These are phyloP conservation scores for Saksenaea oblongispora DNA, from an alignment of 371 early-diverging fungal genomes.

Conservation along the genomic window DNA sequence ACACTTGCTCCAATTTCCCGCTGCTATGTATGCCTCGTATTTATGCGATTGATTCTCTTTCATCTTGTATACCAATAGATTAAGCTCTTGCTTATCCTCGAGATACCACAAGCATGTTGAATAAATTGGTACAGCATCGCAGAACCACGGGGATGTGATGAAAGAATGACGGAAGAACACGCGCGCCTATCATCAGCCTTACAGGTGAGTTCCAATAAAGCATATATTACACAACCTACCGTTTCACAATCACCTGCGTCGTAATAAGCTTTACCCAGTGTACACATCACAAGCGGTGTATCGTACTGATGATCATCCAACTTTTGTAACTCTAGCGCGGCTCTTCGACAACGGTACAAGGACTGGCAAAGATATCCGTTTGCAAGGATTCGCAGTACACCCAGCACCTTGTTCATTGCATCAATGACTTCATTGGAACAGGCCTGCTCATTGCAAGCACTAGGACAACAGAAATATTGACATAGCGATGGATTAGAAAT, in stretches of 20 bases:
- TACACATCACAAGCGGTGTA: constrained; percentile 33
- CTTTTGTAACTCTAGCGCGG: constrained; percentile 31
- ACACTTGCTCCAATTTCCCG: constrained; percentile 45
- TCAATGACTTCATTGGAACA: constrained; percentile 10
- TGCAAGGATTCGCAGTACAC: constrained; percentile 30
- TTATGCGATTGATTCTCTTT: constrained; percentile 34
- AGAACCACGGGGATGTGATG: constrained; percentile 43
- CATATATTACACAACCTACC: constrained; percentile 10
- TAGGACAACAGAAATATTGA: not conserved
- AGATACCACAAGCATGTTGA: constrained; percentile 49
- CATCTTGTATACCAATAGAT: constrained; percentile 42
- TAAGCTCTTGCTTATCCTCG: constrained; percentile 37
- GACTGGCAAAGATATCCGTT: constrained; percentile 35
- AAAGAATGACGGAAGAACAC: constrained; percentile 42
- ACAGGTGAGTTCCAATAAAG: not conserved
- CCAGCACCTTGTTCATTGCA: constrained; percentile 38
- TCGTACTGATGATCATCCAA: constrained; percentile 46
- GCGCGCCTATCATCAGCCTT: constrained; percentile 17
- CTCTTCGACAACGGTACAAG: constrained; percentile 28
- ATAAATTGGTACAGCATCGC: constrained; percentile 39
- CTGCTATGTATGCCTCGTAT: constrained; percentile 44
- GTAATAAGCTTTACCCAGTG: constrained; percentile 43
- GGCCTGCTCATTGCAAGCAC: not conserved
- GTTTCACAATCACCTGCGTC: constrained; percentile 35
- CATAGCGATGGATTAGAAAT: not conserved